phyloP scores from a whole-genome alignment of 129 eudicot species.

The Ambrosia artemisiifolia region DNA sequence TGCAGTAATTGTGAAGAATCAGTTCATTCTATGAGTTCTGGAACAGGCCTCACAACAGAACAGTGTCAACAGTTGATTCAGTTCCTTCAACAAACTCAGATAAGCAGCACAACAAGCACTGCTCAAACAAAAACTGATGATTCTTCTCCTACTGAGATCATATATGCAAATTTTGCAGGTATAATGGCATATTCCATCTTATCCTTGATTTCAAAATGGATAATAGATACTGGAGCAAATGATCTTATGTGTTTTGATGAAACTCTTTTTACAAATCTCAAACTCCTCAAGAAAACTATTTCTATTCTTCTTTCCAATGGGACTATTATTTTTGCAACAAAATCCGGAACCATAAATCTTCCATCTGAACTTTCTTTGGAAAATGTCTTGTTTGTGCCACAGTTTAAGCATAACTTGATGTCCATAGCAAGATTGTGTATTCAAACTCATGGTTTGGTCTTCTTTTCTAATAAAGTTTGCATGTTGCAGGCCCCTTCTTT shows the following conservation, averaged over 20 bases:
- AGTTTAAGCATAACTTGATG: neutral
- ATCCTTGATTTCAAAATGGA: neutral
- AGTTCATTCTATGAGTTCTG: neutral
- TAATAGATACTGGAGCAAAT: neutral
- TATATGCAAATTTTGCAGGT: neutral
- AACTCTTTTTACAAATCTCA: neutral
- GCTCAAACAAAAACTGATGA: too few species aligned
- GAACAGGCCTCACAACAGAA: neutral
- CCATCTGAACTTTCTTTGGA: neutral
- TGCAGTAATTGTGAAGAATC: too few species aligned
- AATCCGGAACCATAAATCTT: neutral
- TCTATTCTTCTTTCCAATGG: neutral
- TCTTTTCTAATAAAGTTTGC: neutral
- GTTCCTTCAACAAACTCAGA: neutral
- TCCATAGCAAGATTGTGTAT: neutral
- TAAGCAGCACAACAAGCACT: too few species aligned
- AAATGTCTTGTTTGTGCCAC: neutral
- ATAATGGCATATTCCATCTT: neutral
- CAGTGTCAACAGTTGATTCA: neutral
- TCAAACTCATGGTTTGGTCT: neutral
- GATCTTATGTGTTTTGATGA: slow-evolving; percentile 6
- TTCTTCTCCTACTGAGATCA: neutral
- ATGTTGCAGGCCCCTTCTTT: neutral
- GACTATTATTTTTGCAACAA: too few species aligned
- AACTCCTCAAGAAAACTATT: neutral